Evolutionary conservation across 148 eudicot genomes (phyloP).

Genomic region (Rhododendron kiyosumense): DNA sequence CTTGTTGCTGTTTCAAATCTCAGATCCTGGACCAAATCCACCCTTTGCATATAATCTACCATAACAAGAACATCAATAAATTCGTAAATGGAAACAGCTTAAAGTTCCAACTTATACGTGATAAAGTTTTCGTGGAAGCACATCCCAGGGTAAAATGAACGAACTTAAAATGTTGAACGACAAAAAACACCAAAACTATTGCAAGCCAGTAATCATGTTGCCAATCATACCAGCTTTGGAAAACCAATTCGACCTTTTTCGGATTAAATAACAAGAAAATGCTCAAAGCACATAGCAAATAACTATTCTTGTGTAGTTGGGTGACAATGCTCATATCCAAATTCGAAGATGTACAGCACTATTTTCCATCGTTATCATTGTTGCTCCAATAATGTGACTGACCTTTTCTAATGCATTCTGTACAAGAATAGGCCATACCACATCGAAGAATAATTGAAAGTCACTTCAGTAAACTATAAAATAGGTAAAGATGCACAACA

Average conservation of each 20-base stretch:
- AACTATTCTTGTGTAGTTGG: background rate
- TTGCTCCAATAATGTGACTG: background rate
- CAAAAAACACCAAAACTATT: background rate
- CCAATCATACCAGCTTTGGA: background rate
- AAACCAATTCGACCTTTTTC: background rate
- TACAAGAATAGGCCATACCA: background rate
- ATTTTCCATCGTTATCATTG: background rate
- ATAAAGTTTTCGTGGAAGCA: too few relatives aligned
- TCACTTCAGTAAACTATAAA: background rate
- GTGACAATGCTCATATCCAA: background rate
- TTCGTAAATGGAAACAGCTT: background rate
- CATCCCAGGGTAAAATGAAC: background rate
- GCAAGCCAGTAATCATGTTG: background rate
- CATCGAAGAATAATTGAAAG: background rate
- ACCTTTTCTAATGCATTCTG: background rate
- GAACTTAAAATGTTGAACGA: background rate
- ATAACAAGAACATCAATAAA: conserved; percentile 1
- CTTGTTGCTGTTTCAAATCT: conserved; percentile 86
- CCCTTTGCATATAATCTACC: conserved; percentile 69
- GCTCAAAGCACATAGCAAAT: background rate
- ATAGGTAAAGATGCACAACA: background rate
- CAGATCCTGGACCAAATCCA: conserved; percentile 81
- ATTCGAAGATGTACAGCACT: background rate
- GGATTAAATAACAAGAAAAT: background rate
- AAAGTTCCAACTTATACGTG: background rate